A percentile compares a stretch with the other conserved stretches of the same genome.
Conservation (phyloP, 2,329 filamentous ascomycete genomes). For the Penicillium digitatum region DNA sequence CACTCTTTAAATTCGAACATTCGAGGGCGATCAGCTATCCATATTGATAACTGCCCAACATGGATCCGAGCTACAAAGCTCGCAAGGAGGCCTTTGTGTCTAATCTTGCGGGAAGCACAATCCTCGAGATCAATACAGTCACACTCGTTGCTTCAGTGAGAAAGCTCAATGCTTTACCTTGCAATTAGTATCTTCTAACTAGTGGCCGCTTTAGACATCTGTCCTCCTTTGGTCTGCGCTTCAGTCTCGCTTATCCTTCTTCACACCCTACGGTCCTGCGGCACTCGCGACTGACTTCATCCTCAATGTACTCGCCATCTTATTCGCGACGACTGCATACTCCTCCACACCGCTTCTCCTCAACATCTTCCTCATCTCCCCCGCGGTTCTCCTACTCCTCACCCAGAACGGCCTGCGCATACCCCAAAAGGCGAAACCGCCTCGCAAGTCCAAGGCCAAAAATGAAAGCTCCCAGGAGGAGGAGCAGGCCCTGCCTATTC, state of each 20-base stretch:
- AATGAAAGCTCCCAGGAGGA: conserved; percentile 20
- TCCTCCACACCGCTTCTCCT: conserved; percentile 69
- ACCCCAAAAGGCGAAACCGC: conserved; percentile 35
- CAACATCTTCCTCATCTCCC: conserved; percentile 67
- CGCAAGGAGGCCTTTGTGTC: conserved; percentile 96
- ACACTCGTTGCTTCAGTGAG: conserved; percentile 79
- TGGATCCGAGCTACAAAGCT: conserved; percentile 69
- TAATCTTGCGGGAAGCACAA: conserved; percentile 75
- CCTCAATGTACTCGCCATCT: conserved; percentile 75
- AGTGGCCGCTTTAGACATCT: conserved; percentile 58
- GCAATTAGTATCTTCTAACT: conserved; percentile 1
- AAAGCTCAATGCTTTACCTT: background rate
- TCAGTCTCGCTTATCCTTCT: conserved; percentile 78
- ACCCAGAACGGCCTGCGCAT: conserved; percentile 30
- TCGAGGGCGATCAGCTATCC: background rate
- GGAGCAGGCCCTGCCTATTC: conserved; percentile 64
- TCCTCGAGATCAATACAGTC: conserved; percentile 82
- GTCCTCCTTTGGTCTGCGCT: conserved; percentile 84
- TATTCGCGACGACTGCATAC: conserved; percentile 85
- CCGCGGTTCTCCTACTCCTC: conserved; percentile 61
- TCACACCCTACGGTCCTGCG: conserved; percentile 66
- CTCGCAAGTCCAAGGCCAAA: conserved; percentile 22
- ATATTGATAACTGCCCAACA: conserved; percentile 13
- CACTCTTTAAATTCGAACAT: background rate
- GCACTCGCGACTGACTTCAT: conserved; percentile 76